These are phyloP conservation scores for Puccinellia tenuiflora DNA, from an alignment of 176 grass and related monocot species.

Conservation along the genomic window DNA sequence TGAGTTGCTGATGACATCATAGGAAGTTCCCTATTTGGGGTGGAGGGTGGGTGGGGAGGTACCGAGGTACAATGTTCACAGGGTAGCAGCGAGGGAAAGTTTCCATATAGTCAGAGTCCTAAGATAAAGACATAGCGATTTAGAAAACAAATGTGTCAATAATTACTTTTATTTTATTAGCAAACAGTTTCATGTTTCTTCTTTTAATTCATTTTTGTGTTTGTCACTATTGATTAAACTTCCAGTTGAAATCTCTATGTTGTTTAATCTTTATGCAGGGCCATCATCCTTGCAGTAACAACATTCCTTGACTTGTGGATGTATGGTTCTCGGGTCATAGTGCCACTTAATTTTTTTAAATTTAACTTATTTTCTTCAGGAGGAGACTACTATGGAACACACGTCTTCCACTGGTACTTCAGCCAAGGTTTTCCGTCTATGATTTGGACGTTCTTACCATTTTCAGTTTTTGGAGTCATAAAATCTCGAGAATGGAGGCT, in stretches of 20 bases:
- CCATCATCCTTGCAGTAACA: slow-evolving; percentile 59
- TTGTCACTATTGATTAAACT: background rate
- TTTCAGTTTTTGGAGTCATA: slow-evolving; percentile 53
- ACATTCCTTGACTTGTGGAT: slow-evolving; percentile 74
- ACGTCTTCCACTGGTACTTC: slow-evolving; percentile 84
- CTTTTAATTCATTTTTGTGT: background rate
- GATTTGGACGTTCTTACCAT: slow-evolving; percentile 83
- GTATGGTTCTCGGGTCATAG: slow-evolving; percentile 65
- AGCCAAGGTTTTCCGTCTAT: slow-evolving; percentile 92
- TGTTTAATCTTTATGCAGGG: slow-evolving; percentile 39
- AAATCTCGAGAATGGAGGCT: slow-evolving; percentile 71
- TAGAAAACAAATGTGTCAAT: background rate
- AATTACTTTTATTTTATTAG: background rate
- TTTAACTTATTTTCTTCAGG: slow-evolving; percentile 94
- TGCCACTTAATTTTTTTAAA: slow-evolving; percentile 89
- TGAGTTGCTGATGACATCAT: background rate
- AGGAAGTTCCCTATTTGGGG: background rate
- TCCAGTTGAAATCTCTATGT: background rate
- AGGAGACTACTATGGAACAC: slow-evolving; percentile 92
- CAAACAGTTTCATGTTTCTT: background rate
- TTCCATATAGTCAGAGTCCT: background rate
- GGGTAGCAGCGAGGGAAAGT: background rate
- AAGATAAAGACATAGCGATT: background rate
- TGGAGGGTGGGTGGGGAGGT: background rate
- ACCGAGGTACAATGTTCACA: background rate